Percentiles rank a stretch among this genome's conserved stretches.
These are phyloP conservation scores for Colletotrichum sp. DNA, from an alignment of 2,329 filamentous ascomycete genomes.

Conservation along the genomic window DNA sequence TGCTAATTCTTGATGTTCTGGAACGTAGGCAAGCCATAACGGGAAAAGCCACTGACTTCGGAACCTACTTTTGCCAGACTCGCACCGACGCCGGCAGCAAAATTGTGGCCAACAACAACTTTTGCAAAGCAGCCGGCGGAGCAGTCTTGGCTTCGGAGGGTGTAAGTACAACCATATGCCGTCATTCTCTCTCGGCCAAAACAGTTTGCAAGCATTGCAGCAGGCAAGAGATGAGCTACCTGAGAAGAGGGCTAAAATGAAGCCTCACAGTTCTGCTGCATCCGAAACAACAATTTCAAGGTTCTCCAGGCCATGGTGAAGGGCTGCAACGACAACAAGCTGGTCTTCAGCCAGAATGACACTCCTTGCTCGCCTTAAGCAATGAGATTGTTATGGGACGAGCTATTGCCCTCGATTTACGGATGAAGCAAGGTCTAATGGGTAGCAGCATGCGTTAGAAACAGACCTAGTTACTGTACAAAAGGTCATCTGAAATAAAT, in stretches of 20 bases:
- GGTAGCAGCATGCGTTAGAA: not conserved
- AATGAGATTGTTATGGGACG: not conserved
- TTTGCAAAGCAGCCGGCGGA: not conserved
- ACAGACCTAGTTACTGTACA: not conserved
- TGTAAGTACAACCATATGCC: not conserved
- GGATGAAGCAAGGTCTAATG: not conserved
- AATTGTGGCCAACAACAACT: not conserved
- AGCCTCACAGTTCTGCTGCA: not conserved
- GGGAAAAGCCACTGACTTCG: not conserved
- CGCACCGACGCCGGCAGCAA: not conserved
- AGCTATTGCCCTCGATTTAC: fast-evolving
- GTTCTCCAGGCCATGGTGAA: not conserved
- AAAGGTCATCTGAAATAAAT: not conserved
- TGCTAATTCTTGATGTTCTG: not conserved
- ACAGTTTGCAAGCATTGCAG: too few species aligned
- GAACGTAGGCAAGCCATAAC: not conserved
- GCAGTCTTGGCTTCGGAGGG: not conserved
- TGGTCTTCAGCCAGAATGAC: not conserved
- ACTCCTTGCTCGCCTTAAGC: not conserved
- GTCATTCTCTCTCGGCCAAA: too few species aligned
- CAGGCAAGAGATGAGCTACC: too few species aligned
- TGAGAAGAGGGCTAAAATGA: too few species aligned
- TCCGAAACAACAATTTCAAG: not conserved
- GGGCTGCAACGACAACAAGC: not conserved
- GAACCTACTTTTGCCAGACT: not conserved